A percentile compares a stretch with the other conserved stretches of the same genome.
Evolutionary conservation across 2,329 filamentous ascomycete species (phyloP).

Genomic region (Cyphellophora europaea): DNA sequence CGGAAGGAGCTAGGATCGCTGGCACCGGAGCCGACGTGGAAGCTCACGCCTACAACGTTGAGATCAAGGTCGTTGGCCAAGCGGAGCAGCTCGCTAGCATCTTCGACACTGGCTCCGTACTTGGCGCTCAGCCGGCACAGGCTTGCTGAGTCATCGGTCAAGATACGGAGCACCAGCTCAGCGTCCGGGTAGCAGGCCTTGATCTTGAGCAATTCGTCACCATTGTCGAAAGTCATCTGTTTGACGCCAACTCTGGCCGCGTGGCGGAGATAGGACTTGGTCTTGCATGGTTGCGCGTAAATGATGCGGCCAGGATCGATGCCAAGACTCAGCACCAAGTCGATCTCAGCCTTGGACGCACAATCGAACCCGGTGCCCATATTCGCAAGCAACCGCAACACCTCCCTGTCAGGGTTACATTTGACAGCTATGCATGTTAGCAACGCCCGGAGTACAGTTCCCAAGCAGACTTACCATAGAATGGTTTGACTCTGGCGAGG

Average conservation of each 20-base stretch:
- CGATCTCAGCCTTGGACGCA: slow-evolving; percentile 94
- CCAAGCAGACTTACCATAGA: slow-evolving; percentile 70
- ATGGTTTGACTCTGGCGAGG: slow-evolving; percentile 83
- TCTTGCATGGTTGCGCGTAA: slow-evolving; percentile 99
- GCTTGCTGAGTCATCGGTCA: slow-evolving; percentile 91
- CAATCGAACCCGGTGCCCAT: slow-evolving; percentile 96
- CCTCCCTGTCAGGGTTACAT: slow-evolving; percentile 89
- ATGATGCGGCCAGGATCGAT: slow-evolving; percentile 87
- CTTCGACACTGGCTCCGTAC: slow-evolving; percentile 85
- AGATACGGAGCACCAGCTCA: slow-evolving; percentile 86
- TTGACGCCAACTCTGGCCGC: slow-evolving; percentile 76
- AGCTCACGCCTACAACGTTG: slow-evolving; percentile 91
- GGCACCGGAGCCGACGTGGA: slow-evolving; percentile 94
- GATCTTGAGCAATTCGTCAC: slow-evolving; percentile 96
- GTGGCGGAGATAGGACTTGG: slow-evolving; percentile 91
- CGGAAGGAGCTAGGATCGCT: slow-evolving; percentile 86
- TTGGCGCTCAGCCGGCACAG: slow-evolving; percentile 94
- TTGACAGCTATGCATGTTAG: slow-evolving; percentile 95
- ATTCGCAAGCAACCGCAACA: slow-evolving; percentile 76
- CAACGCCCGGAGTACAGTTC: too few species aligned
- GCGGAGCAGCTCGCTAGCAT: slow-evolving; percentile 64
- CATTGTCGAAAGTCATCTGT: slow-evolving; percentile 99
- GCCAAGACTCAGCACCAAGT: slow-evolving; percentile 75
- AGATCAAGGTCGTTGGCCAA: slow-evolving; percentile 74
- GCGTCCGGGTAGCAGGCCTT: slow-evolving; percentile 83